Conservation (phyloP, 148 eudicot genomes). For the Linanthus parryae region DNA sequence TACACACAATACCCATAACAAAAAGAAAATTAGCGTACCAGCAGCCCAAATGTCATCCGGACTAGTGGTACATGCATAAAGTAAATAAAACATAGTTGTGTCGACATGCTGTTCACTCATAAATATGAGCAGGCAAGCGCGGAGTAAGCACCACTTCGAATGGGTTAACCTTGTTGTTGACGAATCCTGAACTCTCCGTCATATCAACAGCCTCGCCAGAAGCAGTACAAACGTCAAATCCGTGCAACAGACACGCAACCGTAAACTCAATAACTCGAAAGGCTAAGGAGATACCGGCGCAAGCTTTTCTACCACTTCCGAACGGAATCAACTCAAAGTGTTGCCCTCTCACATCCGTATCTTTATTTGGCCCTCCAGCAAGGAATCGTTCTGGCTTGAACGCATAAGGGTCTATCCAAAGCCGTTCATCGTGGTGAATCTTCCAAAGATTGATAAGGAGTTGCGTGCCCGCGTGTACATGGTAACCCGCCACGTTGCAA, state of each 20-base stretch:
- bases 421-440: slow-evolving; percentile 20
- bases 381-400: slow-evolving; percentile 33
- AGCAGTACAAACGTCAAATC: slow-evolving; percentile 14
- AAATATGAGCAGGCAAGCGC: neutral
- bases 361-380: slow-evolving; percentile 1
- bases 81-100: no score
- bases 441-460: slow-evolving; percentile 25
- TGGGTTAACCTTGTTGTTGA: neutral
- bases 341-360: slow-evolving; percentile 15
- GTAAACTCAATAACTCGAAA: slow-evolving; percentile 25
- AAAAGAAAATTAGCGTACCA: no score
- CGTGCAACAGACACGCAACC: slow-evolving; percentile 27
- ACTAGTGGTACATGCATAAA: no score
- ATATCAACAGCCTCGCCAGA: neutral
- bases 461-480: slow-evolving; percentile 16
- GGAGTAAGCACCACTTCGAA: slow-evolving; percentile 3
- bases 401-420: slow-evolving; percentile 23
- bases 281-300: slow-evolving; percentile 28
- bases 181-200: neutral
- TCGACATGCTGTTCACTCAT: neutral
- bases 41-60: no score
- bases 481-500: slow-evolving; percentile 15
- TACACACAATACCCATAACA: no score
- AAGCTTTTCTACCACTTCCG: slow-evolving; percentile 28
- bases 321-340: slow-evolving; percentile 32